A percentile compares a stretch with the other conserved stretches of the same genome.
Conservation (phyloP, 163 green algal genomes). For the Prototheca stagnorum region DNA sequence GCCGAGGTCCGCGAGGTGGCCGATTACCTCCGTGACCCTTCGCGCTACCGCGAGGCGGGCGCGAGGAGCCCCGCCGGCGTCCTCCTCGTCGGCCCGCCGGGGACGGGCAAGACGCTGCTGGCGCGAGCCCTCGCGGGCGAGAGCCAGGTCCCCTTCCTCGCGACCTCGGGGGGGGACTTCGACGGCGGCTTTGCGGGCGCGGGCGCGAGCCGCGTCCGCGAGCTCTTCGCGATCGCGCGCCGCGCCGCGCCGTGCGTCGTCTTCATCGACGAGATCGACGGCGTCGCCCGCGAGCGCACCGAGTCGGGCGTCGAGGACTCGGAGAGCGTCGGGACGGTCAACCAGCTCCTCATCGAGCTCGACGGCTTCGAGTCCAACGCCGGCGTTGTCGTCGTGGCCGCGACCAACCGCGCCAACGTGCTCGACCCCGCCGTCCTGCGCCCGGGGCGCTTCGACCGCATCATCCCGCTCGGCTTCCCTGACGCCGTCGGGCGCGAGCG, state of each 20-base stretch:
- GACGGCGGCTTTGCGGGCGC: conserved; percentile 74
- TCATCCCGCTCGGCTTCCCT: conserved; percentile 75
- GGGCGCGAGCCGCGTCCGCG: conserved; percentile 55
- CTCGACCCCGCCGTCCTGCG: conserved; percentile 80
- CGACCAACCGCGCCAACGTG: conserved; percentile 87
- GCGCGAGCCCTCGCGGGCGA: conserved; percentile 91
- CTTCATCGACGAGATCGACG: conserved; percentile 98
- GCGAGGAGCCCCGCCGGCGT: conserved; percentile 73
- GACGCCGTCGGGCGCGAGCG: conserved; percentile 60
- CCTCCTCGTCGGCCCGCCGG: conserved; percentile 76
- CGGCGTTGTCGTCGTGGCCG: conserved; percentile 88
- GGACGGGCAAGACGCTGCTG: conserved; percentile 89
- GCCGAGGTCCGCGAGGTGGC: conserved; percentile 75
- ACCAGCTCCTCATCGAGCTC: conserved; percentile 80
- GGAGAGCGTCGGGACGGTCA: conserved; percentile 69
- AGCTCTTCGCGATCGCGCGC: conserved; percentile 58
- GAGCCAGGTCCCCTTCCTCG: conserved; percentile 87
- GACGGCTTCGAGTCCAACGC: conserved; percentile 98
- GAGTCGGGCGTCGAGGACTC: conserved; percentile 53
- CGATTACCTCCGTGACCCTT: conserved; percentile 64
- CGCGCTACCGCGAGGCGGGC: conserved; percentile 50
- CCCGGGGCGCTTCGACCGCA: conserved; percentile 89
- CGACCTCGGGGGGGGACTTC: conserved; percentile 61
- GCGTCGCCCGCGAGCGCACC: conserved; percentile 60
- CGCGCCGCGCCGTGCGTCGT: conserved; percentile 78